These are phyloP conservation scores for Amniculicola lignicola DNA, from an alignment of 495 filamentous ascomycete species.

Conservation along the genomic window DNA sequence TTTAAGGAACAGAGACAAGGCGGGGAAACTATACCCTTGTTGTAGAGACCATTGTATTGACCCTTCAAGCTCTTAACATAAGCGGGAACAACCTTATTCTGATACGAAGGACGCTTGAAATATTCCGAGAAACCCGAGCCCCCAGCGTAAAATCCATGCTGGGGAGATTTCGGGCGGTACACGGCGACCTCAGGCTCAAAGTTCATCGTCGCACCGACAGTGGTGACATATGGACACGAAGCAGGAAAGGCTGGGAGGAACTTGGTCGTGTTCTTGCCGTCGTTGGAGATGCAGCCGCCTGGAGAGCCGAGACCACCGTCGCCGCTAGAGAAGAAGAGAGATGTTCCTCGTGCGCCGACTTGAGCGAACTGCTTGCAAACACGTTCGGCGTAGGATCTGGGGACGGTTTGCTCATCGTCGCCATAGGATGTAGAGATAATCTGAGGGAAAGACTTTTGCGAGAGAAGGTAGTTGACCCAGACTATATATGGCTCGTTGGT, in stretches of 20 bases:
- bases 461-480: slow-evolving; percentile 40
- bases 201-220: slow-evolving; percentile 40
- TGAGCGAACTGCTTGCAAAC: slow-evolving; percentile 41
- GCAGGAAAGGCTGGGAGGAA: slow-evolving; percentile 42
- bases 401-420: slow-evolving; percentile 42
- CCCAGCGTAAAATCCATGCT: slow-evolving; percentile 30
- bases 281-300: slow-evolving; percentile 37
- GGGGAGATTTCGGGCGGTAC: slow-evolving; percentile 18
- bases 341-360: slow-evolving; percentile 40
- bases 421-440: slow-evolving; percentile 45
- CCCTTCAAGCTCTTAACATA: slow-evolving; percentile 37
- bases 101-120: slow-evolving; percentile 39
- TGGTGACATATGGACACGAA: slow-evolving; percentile 41
- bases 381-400: slow-evolving; percentile 36
- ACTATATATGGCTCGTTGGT: slow-evolving; percentile 43
- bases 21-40: slow-evolving; percentile 18
- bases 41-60: slow-evolving; percentile 41
- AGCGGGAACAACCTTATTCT: slow-evolving; percentile 34
- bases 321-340: slow-evolving; percentile 41
- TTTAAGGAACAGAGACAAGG: background rate
- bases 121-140: slow-evolving; percentile 43
- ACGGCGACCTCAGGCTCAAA: slow-evolving; percentile 42
- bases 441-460: slow-evolving; percentile 34
- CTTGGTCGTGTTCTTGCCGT: slow-evolving; percentile 33
- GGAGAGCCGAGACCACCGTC: slow-evolving; percentile 40